Base-by-base conservation (phyloP, 345 rosid species). In the Eucalyptus marginata region DNA sequence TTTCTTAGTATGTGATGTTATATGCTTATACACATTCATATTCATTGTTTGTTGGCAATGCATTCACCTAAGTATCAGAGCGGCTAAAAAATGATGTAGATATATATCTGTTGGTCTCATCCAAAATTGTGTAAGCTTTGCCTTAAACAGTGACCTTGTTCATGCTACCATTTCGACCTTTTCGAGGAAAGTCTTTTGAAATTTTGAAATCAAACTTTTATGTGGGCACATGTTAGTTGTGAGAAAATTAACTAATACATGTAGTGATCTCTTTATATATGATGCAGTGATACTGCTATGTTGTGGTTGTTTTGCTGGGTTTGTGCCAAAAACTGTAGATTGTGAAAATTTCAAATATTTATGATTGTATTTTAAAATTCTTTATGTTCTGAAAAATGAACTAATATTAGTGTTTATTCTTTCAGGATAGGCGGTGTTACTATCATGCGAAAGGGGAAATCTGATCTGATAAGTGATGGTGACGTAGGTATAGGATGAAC, bases 381-480 rank as follows among this genome's bases (percentile, higher is more conserved):
- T 47, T 64, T 90, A 68, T 76, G 27, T 20, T 76, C 89, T 87
- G n/a, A 33, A 44, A 87, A n/a, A 27, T 87, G 46, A 86, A 56
- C 87, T 86, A 17, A 86, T 51, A 51, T 40, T 13, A 29, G 40
- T 31, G 36, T 33, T 79, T 46, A 10, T 10, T 36, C 47, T 76
- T 76, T 90, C 93, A 98, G 99, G 94, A 93, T 98, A 44, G 99
- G 99, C 84, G 94, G 97, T n/a, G 95, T 96, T 29, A 97, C 99
- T 80, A 93, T 98, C 93, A 91, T 95, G 76, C 92, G 92, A 93
- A 98, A 98, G 95, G 99, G 99, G 58, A 97, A 93, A 86, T 91
- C 94, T 89, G 99, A 98, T 91, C 95, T 97, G 90, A 92, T 98
- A 86, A 95, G 95, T 88, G 95, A 97, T 49, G 98, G 99, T 24